These are phyloP conservation scores for Nicotiana attenuata DNA, from an alignment of 257 asterid genomes.

Conservation along the genomic window DNA sequence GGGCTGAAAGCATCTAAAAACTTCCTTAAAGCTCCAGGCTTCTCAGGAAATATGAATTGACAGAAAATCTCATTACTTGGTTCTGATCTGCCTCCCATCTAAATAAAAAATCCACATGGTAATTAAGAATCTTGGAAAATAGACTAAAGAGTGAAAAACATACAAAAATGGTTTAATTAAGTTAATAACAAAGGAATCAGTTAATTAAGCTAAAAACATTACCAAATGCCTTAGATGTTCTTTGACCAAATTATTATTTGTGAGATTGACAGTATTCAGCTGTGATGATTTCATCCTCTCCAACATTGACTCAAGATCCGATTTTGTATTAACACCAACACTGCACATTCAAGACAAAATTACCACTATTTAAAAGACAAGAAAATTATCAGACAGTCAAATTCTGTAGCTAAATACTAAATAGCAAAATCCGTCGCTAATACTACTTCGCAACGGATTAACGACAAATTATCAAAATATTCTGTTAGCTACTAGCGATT, in stretches of 20 bases:
- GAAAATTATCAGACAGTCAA: too few species aligned
- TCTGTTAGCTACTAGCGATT: too few species aligned
- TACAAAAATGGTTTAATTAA: background rate
- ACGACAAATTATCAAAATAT: background rate
- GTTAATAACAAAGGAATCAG: background rate
- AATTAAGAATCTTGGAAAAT: background rate
- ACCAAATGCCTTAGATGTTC: conserved; percentile 86
- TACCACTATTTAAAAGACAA: too few species aligned
- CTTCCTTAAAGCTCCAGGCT: conserved; percentile 76
- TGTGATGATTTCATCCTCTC: conserved; percentile 42
- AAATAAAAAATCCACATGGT: conserved; percentile 5
- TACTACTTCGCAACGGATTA: background rate
- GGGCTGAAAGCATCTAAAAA: conserved; percentile 80
- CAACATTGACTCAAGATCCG: conserved; percentile 59
- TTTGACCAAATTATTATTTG: conserved; percentile 71
- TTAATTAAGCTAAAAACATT: background rate
- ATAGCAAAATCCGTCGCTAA: background rate
- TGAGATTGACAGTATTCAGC: conserved; percentile 51
- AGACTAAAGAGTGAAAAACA: background rate
- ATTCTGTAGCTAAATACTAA: background rate
- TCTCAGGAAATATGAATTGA: conserved; percentile 77
- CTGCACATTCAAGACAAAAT: conserved; percentile 24
- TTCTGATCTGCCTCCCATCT: conserved; percentile 84
- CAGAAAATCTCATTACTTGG: conserved; percentile 75
- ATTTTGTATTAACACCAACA: conserved; percentile 61